Conservation (phyloP, 23 red algal species). For the Porphyridium purpureum region DNA sequence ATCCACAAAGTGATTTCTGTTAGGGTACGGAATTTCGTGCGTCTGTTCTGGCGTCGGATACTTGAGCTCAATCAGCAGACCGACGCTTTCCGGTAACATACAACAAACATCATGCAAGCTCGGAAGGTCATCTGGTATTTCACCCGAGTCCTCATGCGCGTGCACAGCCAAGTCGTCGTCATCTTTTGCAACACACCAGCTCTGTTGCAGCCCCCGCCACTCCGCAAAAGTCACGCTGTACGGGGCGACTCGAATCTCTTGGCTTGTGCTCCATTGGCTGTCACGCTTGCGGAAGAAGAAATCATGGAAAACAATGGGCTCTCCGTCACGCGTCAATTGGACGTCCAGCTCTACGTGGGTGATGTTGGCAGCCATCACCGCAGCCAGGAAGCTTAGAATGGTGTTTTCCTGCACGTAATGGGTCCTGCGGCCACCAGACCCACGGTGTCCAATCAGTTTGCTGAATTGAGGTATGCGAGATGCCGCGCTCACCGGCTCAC, state of each 20-base stretch:
- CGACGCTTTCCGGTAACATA: conserved; percentile 42
- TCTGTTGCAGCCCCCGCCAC: too few species aligned
- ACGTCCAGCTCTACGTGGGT: conserved; percentile 77
- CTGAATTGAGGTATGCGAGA: neutral
- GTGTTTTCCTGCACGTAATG: conserved; percentile 67
- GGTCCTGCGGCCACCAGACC: conserved; percentile 37
- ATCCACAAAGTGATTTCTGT: conserved; percentile 53
- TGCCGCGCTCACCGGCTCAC: neutral
- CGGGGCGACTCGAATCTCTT: too few species aligned
- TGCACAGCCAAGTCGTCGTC: too few species aligned
- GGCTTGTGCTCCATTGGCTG: too few species aligned
- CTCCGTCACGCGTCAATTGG: conserved; percentile 62
- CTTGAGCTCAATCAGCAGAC: conserved; percentile 78
- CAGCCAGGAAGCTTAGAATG: conserved; percentile 53
- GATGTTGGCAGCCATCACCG: conserved; percentile 19
- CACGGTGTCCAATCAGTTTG: conserved; percentile 65
- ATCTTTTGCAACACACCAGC: too few species aligned
- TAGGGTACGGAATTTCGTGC: conserved; percentile 22
- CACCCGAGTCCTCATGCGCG: too few species aligned
- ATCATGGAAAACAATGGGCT: conserved; percentile 66
- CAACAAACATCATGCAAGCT: conserved; percentile 24
- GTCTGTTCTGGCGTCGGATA: conserved; percentile 43
- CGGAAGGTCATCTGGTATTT: conserved; percentile 8
- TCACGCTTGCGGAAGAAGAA: too few species aligned
- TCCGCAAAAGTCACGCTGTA: too few species aligned